Base-by-base conservation (phyloP, 2,329 filamentous ascomycete species). In the Rhytidhysteron rufulum region DNA sequence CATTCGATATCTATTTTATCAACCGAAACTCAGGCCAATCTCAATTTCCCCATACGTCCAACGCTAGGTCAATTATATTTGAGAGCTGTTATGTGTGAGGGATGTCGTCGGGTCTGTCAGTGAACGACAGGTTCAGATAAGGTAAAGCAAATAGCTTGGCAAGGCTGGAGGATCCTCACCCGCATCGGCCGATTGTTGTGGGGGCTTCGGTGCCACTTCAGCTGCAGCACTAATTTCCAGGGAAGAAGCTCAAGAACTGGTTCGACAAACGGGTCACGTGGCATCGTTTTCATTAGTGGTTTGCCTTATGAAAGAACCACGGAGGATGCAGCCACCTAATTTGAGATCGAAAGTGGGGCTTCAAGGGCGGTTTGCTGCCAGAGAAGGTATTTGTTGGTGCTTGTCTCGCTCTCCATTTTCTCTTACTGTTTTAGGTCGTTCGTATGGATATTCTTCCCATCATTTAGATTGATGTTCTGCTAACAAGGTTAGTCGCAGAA, bases 251-350 rank as follows among this genome's bases (percentile, higher is more conserved):
- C n/a, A 27, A 13, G 8, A 27, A 13, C 7, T 8, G 24, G 13
- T 27, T 27, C n/a, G n/a, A n/a, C n/a, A n/a, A n/a, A n/a, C 31
- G 13, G 5, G n/a, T 37, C 35, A 37, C 35, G 35, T 37, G 35
- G 30, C 35, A 11, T 20, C 15, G 3, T 11, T 10, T 17, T 30
- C 15, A 18, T 8, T 25, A 27, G 4, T 27, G 30, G 35, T 37
- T 37, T 37, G 35, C 35, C 35, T 30, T 37, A 17, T 13, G 13
- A n/a, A 30, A 19, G 24, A 37, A 18, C 22, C 24, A 17, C 25
- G 30, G 24, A 29, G 18, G 16, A 37, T 13, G 17, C 20, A n/a
- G 13, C 22, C 22, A 18, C 22, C 20, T n/a, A 16, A 37, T 30
- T 37, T 17, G 25, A 37, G 27, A 37, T 30, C 10, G n/a, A n/a